Percentiles rank a stretch among this genome's conserved stretches.
These are phyloP conservation scores for Apiospora marii DNA, from an alignment of 2,329 filamentous ascomycete species.

Conservation along the genomic window DNA sequence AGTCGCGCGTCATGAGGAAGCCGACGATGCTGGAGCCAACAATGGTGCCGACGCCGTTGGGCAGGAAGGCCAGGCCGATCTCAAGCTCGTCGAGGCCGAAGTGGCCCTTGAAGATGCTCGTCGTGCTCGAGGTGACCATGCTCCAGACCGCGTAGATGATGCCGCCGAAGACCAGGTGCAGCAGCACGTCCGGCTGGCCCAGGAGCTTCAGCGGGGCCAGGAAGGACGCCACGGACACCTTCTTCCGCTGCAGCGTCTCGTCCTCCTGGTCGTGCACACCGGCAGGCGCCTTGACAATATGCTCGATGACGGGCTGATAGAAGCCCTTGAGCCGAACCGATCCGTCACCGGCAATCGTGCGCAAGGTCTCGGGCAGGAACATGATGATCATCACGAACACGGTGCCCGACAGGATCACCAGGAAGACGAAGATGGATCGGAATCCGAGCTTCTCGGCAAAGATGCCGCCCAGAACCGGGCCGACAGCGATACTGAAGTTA, in stretches of 20 bases:
- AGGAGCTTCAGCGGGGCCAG: slow-evolving; percentile 48
- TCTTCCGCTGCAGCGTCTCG: slow-evolving; percentile 26
- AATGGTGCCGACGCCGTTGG: slow-evolving; percentile 49
- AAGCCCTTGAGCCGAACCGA: slow-evolving; percentile 35
- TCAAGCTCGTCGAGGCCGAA: slow-evolving; percentile 36
- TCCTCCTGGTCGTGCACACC: slow-evolving; percentile 30
- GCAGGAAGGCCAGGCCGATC: slow-evolving; percentile 38
- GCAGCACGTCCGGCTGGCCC: slow-evolving; percentile 39
- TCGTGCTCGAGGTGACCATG: slow-evolving; percentile 55
- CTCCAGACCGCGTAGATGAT: slow-evolving; percentile 51
- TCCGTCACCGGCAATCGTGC: slow-evolving; percentile 40
- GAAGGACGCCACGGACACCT: slow-evolving; percentile 42
- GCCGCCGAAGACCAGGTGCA: slow-evolving; percentile 48
- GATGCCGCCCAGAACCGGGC: slow-evolving; percentile 44
- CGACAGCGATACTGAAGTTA: slow-evolving; percentile 42
- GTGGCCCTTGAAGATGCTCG: slow-evolving; percentile 43
- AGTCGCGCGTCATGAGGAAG: slow-evolving; percentile 51
- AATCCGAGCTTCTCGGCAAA: slow-evolving; percentile 41
- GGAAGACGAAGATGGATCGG: slow-evolving; percentile 43
- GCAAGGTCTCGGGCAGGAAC: slow-evolving; percentile 41
- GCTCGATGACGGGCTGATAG: slow-evolving; percentile 35
- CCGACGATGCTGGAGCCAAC: slow-evolving; percentile 50
- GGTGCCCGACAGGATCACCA: slow-evolving; percentile 34
- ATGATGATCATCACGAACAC: slow-evolving; percentile 35
- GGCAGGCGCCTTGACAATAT: slow-evolving; percentile 27